Conservation (phyloP, 2,329 filamentous ascomycete species). For the Apiospora pterosperma region DNA sequence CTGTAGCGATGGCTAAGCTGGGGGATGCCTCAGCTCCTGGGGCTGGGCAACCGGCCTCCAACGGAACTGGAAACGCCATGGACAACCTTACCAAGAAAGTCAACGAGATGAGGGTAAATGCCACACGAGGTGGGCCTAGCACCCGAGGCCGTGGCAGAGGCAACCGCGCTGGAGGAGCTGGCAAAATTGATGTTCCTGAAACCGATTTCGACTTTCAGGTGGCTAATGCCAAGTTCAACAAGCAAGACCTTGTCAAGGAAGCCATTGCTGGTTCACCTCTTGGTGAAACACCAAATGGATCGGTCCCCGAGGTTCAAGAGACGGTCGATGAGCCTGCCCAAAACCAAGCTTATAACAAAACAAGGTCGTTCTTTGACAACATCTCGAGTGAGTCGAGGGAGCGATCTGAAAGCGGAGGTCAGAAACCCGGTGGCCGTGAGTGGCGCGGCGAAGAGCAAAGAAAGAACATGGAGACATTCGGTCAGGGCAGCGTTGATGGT, state of each 20-base stretch:
- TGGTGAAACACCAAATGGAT: constrained; percentile 45
- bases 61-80: constrained; percentile 45
- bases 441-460: constrained; percentile 91
- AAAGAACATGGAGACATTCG: constrained; percentile 97
- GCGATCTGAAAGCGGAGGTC: constrained; percentile 67
- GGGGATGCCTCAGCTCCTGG: constrained; percentile 32
- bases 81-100: constrained; percentile 74
- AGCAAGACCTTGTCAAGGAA: constrained; percentile 84
- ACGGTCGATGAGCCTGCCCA: constrained; percentile 30
- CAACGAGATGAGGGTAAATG: constrained; percentile 70
- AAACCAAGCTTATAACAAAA: constrained; percentile 74
- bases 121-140: constrained; percentile 43
- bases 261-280: constrained; percentile 75
- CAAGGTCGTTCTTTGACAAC: constrained; percentile 93
- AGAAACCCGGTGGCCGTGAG: constrained; percentile 74
- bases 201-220: constrained; percentile 90
- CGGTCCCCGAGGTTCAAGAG: constrained; percentile 26
- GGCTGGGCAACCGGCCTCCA: constrained; percentile 19
- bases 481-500: constrained; percentile 89
- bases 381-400: constrained; percentile 94
- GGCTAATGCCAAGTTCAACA: constrained; percentile 84
- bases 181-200: constrained; percentile 83
- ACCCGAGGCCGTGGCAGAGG: constrained; percentile 44
- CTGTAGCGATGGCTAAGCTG: constrained; percentile 75
- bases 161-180: constrained; percentile 38